A percentile compares a stretch with the other conserved stretches of the same genome.
phyloP scores from a whole-genome alignment of 306 rosid genomes.

The Trifolium pratense region DNA sequence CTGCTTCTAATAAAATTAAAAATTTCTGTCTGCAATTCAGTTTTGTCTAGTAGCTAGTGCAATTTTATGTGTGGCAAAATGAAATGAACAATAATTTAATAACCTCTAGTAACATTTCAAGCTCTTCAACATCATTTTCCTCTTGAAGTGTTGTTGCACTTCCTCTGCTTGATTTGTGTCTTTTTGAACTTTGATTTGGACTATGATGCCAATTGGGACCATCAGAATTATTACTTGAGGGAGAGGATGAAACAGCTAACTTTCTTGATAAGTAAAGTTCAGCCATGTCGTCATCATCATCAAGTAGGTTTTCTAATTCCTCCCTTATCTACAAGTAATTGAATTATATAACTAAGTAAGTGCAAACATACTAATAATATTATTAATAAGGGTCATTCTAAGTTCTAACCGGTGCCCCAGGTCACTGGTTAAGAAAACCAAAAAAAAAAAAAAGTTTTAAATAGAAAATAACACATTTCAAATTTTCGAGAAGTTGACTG shows the following conservation, averaged over 20 bases:
- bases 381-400: too few relatives aligned
- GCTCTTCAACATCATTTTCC: constrained; percentile 79
- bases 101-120: constrained; percentile 90
- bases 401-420: too few relatives aligned
- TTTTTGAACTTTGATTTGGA: constrained; percentile 61
- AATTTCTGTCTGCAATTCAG: not conserved
- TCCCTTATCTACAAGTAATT: constrained; percentile 64
- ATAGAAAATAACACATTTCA: too few relatives aligned
- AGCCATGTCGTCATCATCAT: constrained; percentile 83
- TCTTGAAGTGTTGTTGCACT: constrained; percentile 53
- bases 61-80: not conserved
- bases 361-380: too few relatives aligned
- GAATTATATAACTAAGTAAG: constrained; percentile 8
- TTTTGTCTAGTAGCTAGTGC: not conserved
- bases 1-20: too few relatives aligned
- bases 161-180: constrained; percentile 63
- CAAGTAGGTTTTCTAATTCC: constrained; percentile 81
- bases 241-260: constrained; percentile 52
- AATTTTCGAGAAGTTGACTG: too few relatives aligned
- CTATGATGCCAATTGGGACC: constrained; percentile 55
- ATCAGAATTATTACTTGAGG: constrained; percentile 48
- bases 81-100: not conserved
- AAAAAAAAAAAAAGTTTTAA: too few relatives aligned
- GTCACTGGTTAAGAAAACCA: too few relatives aligned
- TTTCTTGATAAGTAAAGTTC: constrained; percentile 85